Evolutionary conservation across 2,329 filamentous ascomycete species (phyloP), one percentile per base, ranked within the genome.

Genomic region (Apiospora phragmitis): DNA sequence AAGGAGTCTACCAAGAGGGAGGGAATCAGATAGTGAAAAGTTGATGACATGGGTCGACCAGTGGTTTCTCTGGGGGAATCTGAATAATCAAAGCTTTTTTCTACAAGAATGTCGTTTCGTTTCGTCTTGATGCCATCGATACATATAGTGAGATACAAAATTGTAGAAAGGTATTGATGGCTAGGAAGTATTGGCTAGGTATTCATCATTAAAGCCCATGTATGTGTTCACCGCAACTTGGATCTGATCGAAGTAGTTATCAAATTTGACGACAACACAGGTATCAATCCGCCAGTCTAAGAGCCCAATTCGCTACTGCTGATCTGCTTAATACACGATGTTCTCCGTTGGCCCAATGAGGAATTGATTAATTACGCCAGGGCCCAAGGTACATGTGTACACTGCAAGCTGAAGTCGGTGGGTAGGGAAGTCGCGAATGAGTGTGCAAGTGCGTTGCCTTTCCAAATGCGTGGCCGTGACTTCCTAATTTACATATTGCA

Each of bases 1-100:
- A 35, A 47, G 65, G 65, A 47, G n/a, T 67, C 32, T 67, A 67
- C 42, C 4, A 67, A 67, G 65, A 67, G 42, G 45, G 41, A 47
- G 38, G 43, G 16, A 32, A 35, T 32, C 41, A 67, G 65, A 43
- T 43, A 43, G 65, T n/a, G 65, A 43, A 47, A 43, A 43, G 55
- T 62, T 38, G 55, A 62, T 14, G 55, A 14, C 55, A 62, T 38
- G 55, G 29, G 32, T 62, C n/a, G n/a, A n/a, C n/a, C 32, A 38
- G 32, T 38, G 55, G 55, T 32, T 62, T 62, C 9, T 62, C 55
- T n/a, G 55, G 32, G 18, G 55, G 55, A n/a, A 62, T 62, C 55
- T 62, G 55, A 62, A 62, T 62, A 62, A 62, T 62, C 55, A n/a
- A 59, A 62, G 21, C n/a, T 11, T 38, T 38, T 35, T 62, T n/a